Evolutionary conservation across 2,329 filamentous ascomycete species (phyloP), one percentile per base, ranked within the genome.

Genomic region (Botrytis galanthina): DNA sequence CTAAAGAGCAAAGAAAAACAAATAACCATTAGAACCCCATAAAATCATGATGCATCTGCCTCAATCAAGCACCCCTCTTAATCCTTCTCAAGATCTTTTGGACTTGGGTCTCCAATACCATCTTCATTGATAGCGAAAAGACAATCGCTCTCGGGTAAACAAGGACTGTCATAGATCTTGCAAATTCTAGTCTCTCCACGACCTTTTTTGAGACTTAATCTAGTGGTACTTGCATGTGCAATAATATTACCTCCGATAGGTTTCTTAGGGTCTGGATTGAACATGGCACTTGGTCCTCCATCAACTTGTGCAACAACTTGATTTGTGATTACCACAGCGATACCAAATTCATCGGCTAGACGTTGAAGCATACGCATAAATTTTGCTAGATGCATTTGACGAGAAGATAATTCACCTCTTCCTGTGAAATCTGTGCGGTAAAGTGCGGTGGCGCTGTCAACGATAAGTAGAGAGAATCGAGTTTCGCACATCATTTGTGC

Each of bases 401-500:
- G 88, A 68, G 93, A 95, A n/a, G 94, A 97, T 46, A 99, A 88
- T 83, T 99, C 96, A 74, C 96, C 97, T 82, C 96, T 92, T n/a
- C 96, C 96, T 76, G 94, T 90, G 83, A 98, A 99, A 81, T 99
- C 96, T 0, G 96, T 99, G 77, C 96, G 91, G 83, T 99, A 99
- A 4, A 99, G 88, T 3, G 95, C 92, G 0, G 96, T 99, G 22
- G 97, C 97, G 73, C 94, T 97, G 83, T 99, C 96, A 73, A 99
- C 96, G 67, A 99, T 91, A 68, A 99, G 90, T 14, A 99, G 88
- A 4, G 96, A 98, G 83, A 99, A 99, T 6, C 96, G 91, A 0
- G 96, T 99, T 85, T 99, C 97, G 73, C 95, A 98, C 97, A 99
- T 99, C 96, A 99, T 99, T 75, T 94, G 91, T 3, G 96, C 92